Conservation (phyloP, 345 rosid species). For the Durio zibethinus region DNA sequence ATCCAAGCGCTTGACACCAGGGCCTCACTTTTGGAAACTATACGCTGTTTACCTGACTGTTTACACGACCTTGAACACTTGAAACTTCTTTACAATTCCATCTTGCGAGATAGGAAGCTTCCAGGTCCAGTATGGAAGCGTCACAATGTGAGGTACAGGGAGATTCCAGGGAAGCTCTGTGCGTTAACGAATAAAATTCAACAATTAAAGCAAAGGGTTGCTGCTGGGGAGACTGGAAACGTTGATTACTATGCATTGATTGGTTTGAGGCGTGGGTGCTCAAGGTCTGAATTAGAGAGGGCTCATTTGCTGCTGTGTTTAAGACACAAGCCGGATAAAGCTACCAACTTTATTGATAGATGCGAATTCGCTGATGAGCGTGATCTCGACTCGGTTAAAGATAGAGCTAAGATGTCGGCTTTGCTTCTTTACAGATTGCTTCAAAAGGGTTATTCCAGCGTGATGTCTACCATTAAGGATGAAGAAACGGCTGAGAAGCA, state of each 20-base stretch:
- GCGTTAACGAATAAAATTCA: slow-evolving; percentile 62
- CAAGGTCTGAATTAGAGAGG: slow-evolving; percentile 81
- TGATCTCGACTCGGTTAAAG: slow-evolving; percentile 70
- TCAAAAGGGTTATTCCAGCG: slow-evolving; percentile 70
- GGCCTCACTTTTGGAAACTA: slow-evolving; percentile 69
- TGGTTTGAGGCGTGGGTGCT: slow-evolving; percentile 81
- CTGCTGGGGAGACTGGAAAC: slow-evolving; percentile 68
- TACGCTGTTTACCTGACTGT: slow-evolving; percentile 84
- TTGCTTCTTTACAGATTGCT: slow-evolving; percentile 75
- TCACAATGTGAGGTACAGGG: slow-evolving; percentile 75
- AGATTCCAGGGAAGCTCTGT: slow-evolving; percentile 79
- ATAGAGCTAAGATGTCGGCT: slow-evolving; percentile 76
- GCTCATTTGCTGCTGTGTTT: slow-evolving; percentile 73
- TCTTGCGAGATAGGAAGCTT: slow-evolving; percentile 77
- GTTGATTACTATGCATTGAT: slow-evolving; percentile 84
- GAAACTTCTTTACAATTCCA: slow-evolving; percentile 79
- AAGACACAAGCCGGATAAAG: slow-evolving; percentile 83
- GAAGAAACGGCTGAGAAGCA: slow-evolving; percentile 66
- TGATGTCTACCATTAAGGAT: slow-evolving; percentile 51
- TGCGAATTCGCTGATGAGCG: slow-evolving; percentile 69
- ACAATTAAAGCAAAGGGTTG: slow-evolving; percentile 65
- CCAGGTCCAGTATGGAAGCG: slow-evolving; percentile 98
- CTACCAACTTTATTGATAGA: slow-evolving; percentile 62
- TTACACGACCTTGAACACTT: slow-evolving; percentile 92
- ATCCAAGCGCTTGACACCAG: slow-evolving; percentile 89